Evolutionary conservation across 2,329 filamentous ascomycete genomes (phyloP), one percentile per base, ranked within the genome.

Genomic region (Neofusicoccum laricinum): DNA sequence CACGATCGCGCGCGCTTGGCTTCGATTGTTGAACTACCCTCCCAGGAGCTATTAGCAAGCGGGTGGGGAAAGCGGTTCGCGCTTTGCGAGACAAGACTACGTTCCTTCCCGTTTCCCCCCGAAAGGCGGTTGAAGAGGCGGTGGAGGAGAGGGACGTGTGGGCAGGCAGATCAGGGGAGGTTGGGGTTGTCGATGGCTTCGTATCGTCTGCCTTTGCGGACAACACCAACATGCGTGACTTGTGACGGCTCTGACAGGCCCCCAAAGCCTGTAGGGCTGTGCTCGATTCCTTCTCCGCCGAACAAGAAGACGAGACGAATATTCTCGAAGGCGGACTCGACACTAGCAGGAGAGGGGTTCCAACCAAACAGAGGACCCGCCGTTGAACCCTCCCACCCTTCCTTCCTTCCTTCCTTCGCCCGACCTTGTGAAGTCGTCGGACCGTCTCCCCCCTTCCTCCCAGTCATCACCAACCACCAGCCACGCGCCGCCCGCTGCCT

Each of bases 61-160:
- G 43, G 46, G 55, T 59, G 25, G 55, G 38, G 55, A 58, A 41
- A 14, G 40, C 25, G 50, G 19, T 30, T 30, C 49, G 32, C 17
- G 49, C 51, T 40, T 19, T 38, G 36, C 6, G 12, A 40, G 7
- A 1, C 21, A 58, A 17, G 55, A 10, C 55, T 25, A 43, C 53
- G 21, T 15, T 59, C 55, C 55, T 59, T 59, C 55, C 55, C 55
- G 55, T 45, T n/a, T 36, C n/a, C 40, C 55, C 55, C 40, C 55
- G 55, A 46, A 59, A 59, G 55, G 41, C 55, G 55, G 55, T 59
- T 30, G 15, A 17, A 15, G n/a, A 46, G 41, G 55, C 55, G 55
- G 40, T 14, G 15, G 38, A 11, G 36, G 10, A 15, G 11, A 38
- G 36, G 36, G 14, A 38, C 2, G 36, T 14, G 14, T 15, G 36